Evolutionary conservation across 495 filamentous ascomycete genomes (phyloP).

Genomic region (Hypoxylon rickii): DNA sequence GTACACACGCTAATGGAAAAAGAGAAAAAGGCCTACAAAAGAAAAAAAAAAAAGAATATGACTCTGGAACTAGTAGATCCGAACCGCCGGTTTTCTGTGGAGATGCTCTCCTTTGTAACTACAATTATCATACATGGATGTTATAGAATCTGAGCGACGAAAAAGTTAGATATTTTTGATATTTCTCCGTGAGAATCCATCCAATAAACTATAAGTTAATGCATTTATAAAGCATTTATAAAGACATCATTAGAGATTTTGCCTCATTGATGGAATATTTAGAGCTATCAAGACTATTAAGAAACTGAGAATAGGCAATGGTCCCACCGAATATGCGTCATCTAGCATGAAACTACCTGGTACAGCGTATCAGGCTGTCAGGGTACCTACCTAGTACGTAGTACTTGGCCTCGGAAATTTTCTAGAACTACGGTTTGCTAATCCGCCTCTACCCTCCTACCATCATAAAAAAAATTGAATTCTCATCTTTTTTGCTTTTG

Average conservation of each 20-base stretch:
- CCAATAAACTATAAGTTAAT: constrained; percentile 4
- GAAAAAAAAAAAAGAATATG: constrained; percentile 17
- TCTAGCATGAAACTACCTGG: constrained; percentile 13
- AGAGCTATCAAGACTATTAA: no score
- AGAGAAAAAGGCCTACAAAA: not conserved
- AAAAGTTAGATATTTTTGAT: no score
- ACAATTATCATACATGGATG: no score
- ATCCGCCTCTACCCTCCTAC: not conserved
- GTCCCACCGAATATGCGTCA: constrained; percentile 25
- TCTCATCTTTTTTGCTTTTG: not conserved
- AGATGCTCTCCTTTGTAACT: constrained; percentile 8
- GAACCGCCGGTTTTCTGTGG: constrained; percentile 24
- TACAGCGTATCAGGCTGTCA: no score
- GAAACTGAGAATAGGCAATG: not conserved
- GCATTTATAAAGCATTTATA: not conserved
- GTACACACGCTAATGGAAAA: no score
- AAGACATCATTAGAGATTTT: not conserved
- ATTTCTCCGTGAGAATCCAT: not conserved
- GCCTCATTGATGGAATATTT: constrained; percentile 1
- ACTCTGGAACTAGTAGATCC: constrained; percentile 26
- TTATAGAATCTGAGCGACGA: no score
- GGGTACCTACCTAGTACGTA: not conserved
- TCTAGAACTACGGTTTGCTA: constrained; percentile 8
- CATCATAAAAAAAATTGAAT: no score
- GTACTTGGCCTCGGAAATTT: constrained; percentile 28